phyloP scores from a whole-genome alignment of 2,329 filamentous ascomycete species.

The Exophiala sideris region DNA sequence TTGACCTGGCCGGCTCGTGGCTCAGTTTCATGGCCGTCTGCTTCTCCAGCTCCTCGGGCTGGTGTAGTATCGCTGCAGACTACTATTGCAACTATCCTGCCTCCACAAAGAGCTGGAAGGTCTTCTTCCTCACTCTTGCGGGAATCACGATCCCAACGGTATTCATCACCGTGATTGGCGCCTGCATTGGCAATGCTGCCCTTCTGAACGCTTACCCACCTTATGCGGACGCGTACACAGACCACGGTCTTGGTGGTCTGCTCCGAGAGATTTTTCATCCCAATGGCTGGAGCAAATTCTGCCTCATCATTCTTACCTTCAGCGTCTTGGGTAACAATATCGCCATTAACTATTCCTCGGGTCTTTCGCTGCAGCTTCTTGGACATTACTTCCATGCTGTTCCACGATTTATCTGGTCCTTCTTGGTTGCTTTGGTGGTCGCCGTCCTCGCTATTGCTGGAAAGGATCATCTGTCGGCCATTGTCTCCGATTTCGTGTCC shows the following conservation, averaged over 20 bases:
- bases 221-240: slow-evolving; percentile 38
- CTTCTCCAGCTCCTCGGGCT: slow-evolving; percentile 26
- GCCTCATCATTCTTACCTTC: slow-evolving; percentile 33
- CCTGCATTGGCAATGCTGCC: slow-evolving; percentile 40
- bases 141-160: slow-evolving; percentile 22
- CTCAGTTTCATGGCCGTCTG: slow-evolving; percentile 27
- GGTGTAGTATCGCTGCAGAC: slow-evolving; percentile 27
- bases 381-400: slow-evolving; percentile 49
- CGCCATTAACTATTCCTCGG: slow-evolving; percentile 43
- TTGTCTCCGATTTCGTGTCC: slow-evolving; percentile 46
- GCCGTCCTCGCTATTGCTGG: slow-evolving; percentile 45
- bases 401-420: slow-evolving; percentile 49
- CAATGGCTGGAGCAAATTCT: slow-evolving; percentile 48
- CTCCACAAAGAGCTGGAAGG: slow-evolving; percentile 22
- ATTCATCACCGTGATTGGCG: slow-evolving; percentile 46
- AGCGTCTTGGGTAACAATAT: slow-evolving; percentile 37
- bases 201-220: slow-evolving; percentile 32
- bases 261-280: slow-evolving; percentile 47
- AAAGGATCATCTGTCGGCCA: slow-evolving; percentile 40
- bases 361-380: slow-evolving; percentile 47
- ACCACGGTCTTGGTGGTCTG: slow-evolving; percentile 48
- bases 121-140: slow-evolving; percentile 23
- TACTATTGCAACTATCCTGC: slow-evolving; percentile 29
- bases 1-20: slow-evolving; percentile 33
- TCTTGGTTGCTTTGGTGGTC: slow-evolving; percentile 43